phyloP scores from a whole-genome alignment of 495 filamentous ascomycete genomes.

The Xylaria scruposa region DNA sequence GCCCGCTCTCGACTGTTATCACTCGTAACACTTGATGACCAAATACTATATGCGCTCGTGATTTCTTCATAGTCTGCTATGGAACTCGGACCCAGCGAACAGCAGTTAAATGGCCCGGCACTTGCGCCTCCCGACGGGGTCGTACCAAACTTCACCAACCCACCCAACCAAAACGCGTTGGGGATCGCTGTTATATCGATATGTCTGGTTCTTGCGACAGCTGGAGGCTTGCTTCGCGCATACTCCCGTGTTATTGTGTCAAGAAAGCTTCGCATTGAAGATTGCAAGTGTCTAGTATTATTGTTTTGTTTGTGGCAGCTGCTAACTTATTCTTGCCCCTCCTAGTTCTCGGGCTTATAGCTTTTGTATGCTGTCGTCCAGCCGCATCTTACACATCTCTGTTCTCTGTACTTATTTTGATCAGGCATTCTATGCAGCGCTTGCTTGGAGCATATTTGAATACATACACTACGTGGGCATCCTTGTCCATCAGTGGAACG shows the following conservation, averaged over 20 bases:
- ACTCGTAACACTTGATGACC: too few relatives aligned
- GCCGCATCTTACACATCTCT: too few relatives aligned
- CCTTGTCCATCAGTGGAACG: conserved; percentile 1
- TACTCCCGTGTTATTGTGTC: background rate
- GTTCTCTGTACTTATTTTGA: background rate
- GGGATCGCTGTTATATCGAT: background rate
- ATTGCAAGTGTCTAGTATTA: background rate
- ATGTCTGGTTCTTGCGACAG: background rate
- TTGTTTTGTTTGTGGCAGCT: background rate
- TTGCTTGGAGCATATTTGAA: background rate
- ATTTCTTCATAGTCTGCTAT: background rate
- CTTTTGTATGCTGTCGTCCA: background rate
- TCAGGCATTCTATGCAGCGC: background rate
- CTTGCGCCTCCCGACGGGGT: background rate
- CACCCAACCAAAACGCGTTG: background rate
- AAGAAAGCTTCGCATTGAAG: background rate
- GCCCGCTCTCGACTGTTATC: too few relatives aligned
- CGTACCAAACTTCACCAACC: background rate
- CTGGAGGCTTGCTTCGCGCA: background rate
- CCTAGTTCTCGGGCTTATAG: background rate
- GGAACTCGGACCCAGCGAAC: background rate
- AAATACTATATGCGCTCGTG: too few relatives aligned
- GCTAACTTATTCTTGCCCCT: too few relatives aligned
- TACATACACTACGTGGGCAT: background rate
- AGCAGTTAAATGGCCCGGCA: background rate